Evolutionary conservation across 78 protist species (phyloP), one percentile per base, ranked within the genome.

Genomic region (Cyanophora paradoxa): DNA sequence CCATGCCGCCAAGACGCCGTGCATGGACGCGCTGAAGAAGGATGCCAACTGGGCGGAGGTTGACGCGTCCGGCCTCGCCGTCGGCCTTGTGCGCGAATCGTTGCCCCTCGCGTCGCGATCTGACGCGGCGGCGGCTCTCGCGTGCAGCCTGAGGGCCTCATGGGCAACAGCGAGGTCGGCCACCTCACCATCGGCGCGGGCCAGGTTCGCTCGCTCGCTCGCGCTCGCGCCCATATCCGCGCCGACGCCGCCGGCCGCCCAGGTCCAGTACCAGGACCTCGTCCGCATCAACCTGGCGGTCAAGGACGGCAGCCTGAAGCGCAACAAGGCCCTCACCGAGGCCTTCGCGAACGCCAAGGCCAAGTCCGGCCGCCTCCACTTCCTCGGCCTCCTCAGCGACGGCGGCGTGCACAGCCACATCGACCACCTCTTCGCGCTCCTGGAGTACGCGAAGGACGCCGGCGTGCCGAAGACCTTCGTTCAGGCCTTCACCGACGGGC

Each of bases 91-190:
- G n/a, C n/a, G n/a, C n/a, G n/a, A n/a, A n/a, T n/a, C n/a, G n/a
- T n/a, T n/a, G n/a, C n/a, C n/a, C n/a, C n/a, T n/a, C n/a, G n/a
- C n/a, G n/a, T n/a, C n/a, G n/a, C n/a, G n/a, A n/a, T n/a, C n/a
- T n/a, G n/a, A n/a, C n/a, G n/a, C n/a, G n/a, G n/a, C n/a, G n/a
- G n/a, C n/a, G n/a, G n/a, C 77, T 72, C n/a, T n/a, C n/a, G n/a
- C n/a, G n/a, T n/a, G n/a, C n/a, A n/a, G 31, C 79, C 79, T 5
- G 79, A 4, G 2, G 79, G 72, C 24, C 46, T 48, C 33, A 74
- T 74, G 79, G 79, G 79, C 69, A 74, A 74, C 79, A 20, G 37
- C 30, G 79, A 74, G 42, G 79, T 74, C 28, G 79, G 79, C 41
- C 79, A 74, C 67, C 33, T 74, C 56, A 74, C 48, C 28, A 62